phyloP scores from a whole-genome alignment of 1,284 basidiomycete genomes.

The Leccinum fuscescens region DNA sequence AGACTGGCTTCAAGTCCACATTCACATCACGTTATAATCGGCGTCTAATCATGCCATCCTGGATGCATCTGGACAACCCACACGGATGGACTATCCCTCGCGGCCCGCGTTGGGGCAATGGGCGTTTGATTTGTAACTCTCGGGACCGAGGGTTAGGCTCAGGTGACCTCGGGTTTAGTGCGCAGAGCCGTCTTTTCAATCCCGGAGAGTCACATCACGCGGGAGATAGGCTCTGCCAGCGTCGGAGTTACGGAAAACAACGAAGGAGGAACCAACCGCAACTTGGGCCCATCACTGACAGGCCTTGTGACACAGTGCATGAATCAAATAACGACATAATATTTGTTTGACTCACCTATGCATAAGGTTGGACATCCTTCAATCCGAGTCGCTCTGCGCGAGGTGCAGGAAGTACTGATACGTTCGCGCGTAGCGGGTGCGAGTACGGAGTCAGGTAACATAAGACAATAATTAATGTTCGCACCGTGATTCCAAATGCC shows the following conservation, averaged over 20 bases:
- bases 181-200: not conserved
- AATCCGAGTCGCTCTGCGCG: no score
- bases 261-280: not conserved
- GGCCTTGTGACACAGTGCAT: no score
- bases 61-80: no score
- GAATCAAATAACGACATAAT: no score
- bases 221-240: not conserved
- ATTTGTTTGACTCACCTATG: no score
- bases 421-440: not conserved
- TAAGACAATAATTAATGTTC: not conserved
- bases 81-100: no score
- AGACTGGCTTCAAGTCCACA: no score
- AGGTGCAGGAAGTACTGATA: not conserved
- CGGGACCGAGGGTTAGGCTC: not conserved
- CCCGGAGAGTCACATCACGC: not conserved
- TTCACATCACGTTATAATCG: no score
- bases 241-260: not conserved
- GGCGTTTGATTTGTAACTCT: not conserved
- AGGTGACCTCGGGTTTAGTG: not conserved
- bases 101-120: not conserved
- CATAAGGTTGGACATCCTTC: not conserved
- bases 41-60: no score
- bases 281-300: not conserved
- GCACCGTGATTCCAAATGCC: no score
- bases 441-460: not conserved